Conservation (phyloP, 371 early-diverging fungal species). For the Mucor lusitanicus region DNA sequence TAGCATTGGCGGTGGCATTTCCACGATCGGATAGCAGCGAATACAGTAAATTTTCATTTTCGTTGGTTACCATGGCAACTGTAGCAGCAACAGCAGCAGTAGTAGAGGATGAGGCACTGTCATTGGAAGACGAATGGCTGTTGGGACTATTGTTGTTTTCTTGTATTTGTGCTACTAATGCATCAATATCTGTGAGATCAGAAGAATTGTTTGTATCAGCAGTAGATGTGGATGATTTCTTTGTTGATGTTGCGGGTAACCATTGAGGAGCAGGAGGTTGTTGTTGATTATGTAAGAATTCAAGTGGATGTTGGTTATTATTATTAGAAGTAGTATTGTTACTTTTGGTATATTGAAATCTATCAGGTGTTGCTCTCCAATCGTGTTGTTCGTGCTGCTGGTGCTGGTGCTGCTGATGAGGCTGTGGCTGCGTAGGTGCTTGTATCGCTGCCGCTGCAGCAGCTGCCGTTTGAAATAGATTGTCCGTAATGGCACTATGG, state of each 20-base stretch:
- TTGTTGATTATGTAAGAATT: constrained; percentile 3
- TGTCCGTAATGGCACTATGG: constrained; percentile 1
- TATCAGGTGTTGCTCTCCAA: constrained; percentile 4
- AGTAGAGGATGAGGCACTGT: not conserved
- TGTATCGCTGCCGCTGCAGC: not conserved
- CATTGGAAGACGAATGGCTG: not conserved
- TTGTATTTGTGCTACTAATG: constrained; percentile 26
- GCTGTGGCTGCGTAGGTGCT: not conserved
- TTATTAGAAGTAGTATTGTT: not conserved
- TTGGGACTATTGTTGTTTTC: constrained; percentile 12
- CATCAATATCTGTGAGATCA: constrained; percentile 18
- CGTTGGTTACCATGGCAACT: not conserved
- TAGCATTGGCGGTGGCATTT: not conserved
- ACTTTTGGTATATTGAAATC: constrained; percentile 13
- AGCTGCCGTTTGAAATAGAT: not conserved
- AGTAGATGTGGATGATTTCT: not conserved
- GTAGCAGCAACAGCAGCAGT: constrained; percentile 3
- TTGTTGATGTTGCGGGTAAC: not conserved
- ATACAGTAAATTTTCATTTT: constrained; percentile 19
- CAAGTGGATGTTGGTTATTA: constrained; percentile 2
- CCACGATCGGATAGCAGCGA: constrained; percentile 15
- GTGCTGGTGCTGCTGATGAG: not conserved
- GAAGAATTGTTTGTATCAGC: constrained; percentile 1
- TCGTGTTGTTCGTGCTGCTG: not conserved
- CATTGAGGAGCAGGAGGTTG: not conserved